Percentiles rank a stretch among this genome's conserved stretches.
Conservation (phyloP, 176 grass and related monocot genomes). For the Juncus inflexus region DNA sequence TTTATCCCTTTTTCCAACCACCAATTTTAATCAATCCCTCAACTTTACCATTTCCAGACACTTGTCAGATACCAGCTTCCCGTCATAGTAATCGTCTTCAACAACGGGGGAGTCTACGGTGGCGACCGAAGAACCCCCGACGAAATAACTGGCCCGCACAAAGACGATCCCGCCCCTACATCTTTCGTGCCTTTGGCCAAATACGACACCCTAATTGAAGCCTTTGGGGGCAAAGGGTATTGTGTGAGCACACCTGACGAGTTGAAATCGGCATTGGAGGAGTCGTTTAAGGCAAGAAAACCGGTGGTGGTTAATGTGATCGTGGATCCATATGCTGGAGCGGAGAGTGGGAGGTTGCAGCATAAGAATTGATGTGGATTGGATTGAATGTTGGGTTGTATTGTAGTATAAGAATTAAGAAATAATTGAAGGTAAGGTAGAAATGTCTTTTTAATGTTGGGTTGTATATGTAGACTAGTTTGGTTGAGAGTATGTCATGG, state of each 20-base stretch:
- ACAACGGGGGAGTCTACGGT: constrained; percentile 92
- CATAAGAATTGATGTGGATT: constrained; percentile 70
- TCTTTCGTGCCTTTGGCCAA: constrained; percentile 72
- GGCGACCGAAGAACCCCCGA: constrained; percentile 77
- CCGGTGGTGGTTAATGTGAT: constrained; percentile 76
- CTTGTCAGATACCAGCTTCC: constrained; percentile 78
- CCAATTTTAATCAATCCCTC: too few species aligned
- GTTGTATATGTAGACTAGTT: neutral
- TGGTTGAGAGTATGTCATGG: neutral
- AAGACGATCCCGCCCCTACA: constrained; percentile 90
- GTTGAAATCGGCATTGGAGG: constrained; percentile 57
- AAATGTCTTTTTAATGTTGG: neutral
- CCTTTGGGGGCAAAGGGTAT: constrained; percentile 89
- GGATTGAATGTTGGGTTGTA: constrained; percentile 3
- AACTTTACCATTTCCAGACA: constrained; percentile 46
- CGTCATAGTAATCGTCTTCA: constrained; percentile 81
- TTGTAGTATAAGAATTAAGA: neutral
- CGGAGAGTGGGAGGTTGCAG: constrained; percentile 90
- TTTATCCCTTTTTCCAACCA: too few species aligned
- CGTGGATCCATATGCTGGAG: constrained; percentile 74
- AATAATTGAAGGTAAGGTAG: neutral
- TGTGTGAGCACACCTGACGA: constrained; percentile 52
- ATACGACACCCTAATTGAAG: constrained; percentile 84
- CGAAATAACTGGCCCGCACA: constrained; percentile 72
- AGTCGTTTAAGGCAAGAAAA: constrained; percentile 64